Evolutionary conservation across 2,329 filamentous ascomycete species (phyloP).

Genomic region (Penicillium sp.): DNA sequence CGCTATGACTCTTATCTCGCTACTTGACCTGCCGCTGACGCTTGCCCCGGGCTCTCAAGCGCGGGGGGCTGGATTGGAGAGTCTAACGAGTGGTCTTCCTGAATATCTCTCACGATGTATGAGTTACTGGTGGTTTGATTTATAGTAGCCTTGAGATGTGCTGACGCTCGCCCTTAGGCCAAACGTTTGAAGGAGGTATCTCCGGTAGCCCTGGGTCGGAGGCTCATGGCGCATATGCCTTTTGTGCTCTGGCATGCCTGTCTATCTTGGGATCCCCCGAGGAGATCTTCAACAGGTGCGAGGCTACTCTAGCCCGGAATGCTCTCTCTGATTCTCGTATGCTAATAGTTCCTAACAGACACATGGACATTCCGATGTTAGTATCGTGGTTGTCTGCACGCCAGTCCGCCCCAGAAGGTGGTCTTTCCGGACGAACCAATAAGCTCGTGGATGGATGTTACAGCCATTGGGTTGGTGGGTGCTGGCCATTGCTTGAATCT

Average conservation of each 20-base stretch:
- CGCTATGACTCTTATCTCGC: slow-evolving; percentile 75
- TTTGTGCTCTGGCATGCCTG: slow-evolving; percentile 86
- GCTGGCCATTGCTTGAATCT: slow-evolving; percentile 87
- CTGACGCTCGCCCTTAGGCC: slow-evolving; percentile 54
- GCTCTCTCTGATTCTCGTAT: neutral
- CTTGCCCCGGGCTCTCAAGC: slow-evolving; percentile 71
- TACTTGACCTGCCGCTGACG: slow-evolving; percentile 78
- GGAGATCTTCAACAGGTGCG: slow-evolving; percentile 68
- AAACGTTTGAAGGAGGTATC: slow-evolving; percentile 94
- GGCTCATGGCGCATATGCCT: slow-evolving; percentile 94
- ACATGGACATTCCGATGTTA: slow-evolving; percentile 72
- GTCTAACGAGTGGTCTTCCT: slow-evolving; percentile 69
- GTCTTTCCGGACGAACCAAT: slow-evolving; percentile 90
- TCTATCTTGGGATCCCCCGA: slow-evolving; percentile 79
- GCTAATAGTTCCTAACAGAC: slow-evolving; percentile 48
- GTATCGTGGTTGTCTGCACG: slow-evolving; percentile 85
- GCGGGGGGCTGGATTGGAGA: slow-evolving; percentile 58
- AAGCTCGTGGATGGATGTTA: slow-evolving; percentile 98
- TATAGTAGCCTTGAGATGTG: neutral
- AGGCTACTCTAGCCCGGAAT: slow-evolving; percentile 11
- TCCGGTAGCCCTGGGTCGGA: slow-evolving; percentile 80
- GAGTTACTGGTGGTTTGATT: slow-evolving; percentile 31
- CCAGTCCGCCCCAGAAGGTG: slow-evolving; percentile 87
- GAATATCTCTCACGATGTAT: slow-evolving; percentile 79
- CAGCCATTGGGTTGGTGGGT: slow-evolving; percentile 94